phyloP scores from a whole-genome alignment of 2,329 filamentous ascomycete genomes.

The Monilinia fructigena region DNA sequence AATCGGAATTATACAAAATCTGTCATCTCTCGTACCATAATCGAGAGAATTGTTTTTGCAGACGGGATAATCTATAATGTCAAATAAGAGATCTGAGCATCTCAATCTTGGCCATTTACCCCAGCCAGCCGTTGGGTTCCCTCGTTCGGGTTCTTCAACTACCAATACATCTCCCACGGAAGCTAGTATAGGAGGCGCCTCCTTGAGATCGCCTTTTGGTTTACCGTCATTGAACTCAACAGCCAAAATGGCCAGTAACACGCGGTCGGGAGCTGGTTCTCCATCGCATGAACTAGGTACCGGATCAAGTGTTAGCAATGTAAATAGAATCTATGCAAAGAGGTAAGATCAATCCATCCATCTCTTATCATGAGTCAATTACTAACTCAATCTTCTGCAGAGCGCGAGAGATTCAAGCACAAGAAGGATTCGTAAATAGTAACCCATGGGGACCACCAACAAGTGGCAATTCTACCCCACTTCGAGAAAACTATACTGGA shows the following conservation, averaged over 20 bases:
- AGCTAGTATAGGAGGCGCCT: conserved; percentile 57
- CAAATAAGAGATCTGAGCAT: conserved; percentile 81
- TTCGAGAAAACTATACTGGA: conserved; percentile 98
- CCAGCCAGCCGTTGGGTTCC: conserved; percentile 42
- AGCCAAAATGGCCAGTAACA: conserved; percentile 57
- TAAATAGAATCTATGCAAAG: conserved; percentile 80
- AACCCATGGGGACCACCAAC: conserved; percentile 92
- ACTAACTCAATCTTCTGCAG: conserved; percentile 47
- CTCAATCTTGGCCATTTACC: conserved; percentile 77
- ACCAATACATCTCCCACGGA: conserved; percentile 80
- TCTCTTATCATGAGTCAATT: not conserved
- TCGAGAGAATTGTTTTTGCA: conserved; percentile 33
- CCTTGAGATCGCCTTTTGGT: conserved; percentile 70
- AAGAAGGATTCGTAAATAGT: conserved; percentile 72
- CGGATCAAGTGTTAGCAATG: conserved; percentile 56
- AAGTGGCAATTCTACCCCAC: conserved; percentile 91
- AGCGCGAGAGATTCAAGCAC: conserved; percentile 93
- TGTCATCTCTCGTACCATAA: conserved; percentile 36
- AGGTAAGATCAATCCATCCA: conserved; percentile 58
- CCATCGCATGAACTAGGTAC: conserved; percentile 75
- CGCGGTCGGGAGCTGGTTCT: conserved; percentile 87
- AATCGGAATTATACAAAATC: conserved; percentile 32
- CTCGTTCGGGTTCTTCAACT: conserved; percentile 70
- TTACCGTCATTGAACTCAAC: conserved; percentile 60
- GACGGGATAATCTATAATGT: conserved; percentile 78